Evolutionary conservation across 495 filamentous ascomycete genomes (phyloP).

Genomic region (Talaromyces liani): DNA sequence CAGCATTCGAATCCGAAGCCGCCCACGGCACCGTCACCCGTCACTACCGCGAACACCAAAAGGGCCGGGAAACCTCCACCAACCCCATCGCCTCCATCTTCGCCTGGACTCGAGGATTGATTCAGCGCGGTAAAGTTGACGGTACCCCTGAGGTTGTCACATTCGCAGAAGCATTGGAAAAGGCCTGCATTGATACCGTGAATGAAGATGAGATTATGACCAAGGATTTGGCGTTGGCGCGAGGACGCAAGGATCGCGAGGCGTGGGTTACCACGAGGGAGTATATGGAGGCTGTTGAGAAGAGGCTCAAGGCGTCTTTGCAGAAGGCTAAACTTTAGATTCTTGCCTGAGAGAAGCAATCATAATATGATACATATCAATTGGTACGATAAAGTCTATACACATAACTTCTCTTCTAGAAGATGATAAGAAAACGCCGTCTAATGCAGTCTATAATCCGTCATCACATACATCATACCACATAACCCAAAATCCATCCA

Average conservation of each 20-base stretch:
- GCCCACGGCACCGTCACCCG: slow-evolving; percentile 97
- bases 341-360: not conserved
- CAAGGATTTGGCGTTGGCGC: slow-evolving; percentile 90
- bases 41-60: slow-evolving; percentile 98
- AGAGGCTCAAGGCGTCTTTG: slow-evolving; percentile 61
- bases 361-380: not conserved
- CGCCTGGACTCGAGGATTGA: slow-evolving; percentile 94
- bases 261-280: slow-evolving; percentile 84
- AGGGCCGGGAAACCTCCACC: slow-evolving; percentile 91
- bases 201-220: slow-evolving; percentile 95
- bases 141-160: slow-evolving; percentile 77
- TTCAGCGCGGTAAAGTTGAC: slow-evolving; percentile 87
- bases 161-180: slow-evolving; percentile 86
- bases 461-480: not conserved
- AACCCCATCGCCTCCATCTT: slow-evolving; percentile 99
- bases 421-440: not conserved
- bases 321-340: slow-evolving; percentile 31
- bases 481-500: not conserved
- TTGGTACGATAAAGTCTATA: not conserved
- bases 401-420: not conserved
- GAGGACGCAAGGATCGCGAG: slow-evolving; percentile 72
- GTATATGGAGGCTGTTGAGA: slow-evolving; percentile 86
- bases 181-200: slow-evolving; percentile 90
- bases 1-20: slow-evolving; percentile 95
- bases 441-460: not conserved